Percentiles rank a stretch among this genome's conserved stretches.
These are phyloP conservation scores for Saccharomycopsis hybrid DNA, from an alignment of 1,139 yeast species.

Conservation along the genomic window DNA sequence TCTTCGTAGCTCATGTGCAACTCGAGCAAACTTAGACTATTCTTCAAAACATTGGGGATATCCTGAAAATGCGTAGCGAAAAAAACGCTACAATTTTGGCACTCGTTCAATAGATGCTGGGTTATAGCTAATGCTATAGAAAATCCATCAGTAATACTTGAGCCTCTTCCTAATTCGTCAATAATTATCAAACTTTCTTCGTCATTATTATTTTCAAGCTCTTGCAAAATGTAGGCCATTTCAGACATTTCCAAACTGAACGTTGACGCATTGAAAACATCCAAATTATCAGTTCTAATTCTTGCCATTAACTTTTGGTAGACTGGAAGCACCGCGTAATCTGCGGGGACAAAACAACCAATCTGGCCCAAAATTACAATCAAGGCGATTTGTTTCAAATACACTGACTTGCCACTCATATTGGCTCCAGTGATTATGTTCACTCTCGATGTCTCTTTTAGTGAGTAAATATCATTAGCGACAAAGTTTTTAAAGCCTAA, in stretches of 20 bases:
- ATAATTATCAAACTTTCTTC: conserved; percentile 36
- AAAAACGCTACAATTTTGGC: conserved; percentile 48
- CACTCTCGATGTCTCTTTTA: conserved; percentile 39
- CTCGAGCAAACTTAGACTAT: conserved; percentile 24
- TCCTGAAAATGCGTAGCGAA: conserved; percentile 75
- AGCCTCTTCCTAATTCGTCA: conserved; percentile 54
- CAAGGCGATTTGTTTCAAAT: conserved; percentile 41
- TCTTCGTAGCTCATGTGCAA: conserved; percentile 74
- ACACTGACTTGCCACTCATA: conserved; percentile 51
- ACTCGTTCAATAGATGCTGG: conserved; percentile 44
- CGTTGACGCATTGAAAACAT: conserved; percentile 38
- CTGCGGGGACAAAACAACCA: conserved; percentile 47
- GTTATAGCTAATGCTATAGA: conserved; percentile 78
- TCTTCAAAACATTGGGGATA: conserved; percentile 39
- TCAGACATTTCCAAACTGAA: conserved; percentile 42
- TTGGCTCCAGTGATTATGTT: conserved; percentile 48
- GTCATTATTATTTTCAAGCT: conserved; percentile 22
- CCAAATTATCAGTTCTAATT: conserved; percentile 40
- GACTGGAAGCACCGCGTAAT: conserved; percentile 34
- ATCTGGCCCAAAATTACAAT: conserved; percentile 43
- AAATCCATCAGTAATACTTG: conserved; percentile 86
- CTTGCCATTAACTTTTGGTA: conserved; percentile 39
- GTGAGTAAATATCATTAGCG: conserved; percentile 53
- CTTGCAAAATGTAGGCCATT: conserved; percentile 31
- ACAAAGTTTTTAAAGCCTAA: conserved; percentile 43